These are phyloP conservation scores for Diddensiella santjacobensis DNA, from an alignment of 805 yeast species.

Conservation along the genomic window DNA sequence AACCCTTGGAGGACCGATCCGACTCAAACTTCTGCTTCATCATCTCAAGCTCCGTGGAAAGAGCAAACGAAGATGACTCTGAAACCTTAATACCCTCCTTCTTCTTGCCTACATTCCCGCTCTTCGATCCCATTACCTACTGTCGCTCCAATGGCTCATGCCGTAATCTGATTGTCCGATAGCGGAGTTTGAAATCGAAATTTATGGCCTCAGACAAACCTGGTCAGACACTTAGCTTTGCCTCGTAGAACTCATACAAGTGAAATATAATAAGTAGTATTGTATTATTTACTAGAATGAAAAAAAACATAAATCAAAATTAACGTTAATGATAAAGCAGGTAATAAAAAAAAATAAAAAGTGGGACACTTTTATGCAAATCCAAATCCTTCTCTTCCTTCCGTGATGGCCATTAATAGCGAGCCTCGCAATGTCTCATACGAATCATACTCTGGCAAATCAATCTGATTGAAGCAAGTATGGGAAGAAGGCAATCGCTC, in stretches of 20 bases:
- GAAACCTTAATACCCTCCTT: constrained; percentile 3
- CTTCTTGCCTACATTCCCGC: background rate
- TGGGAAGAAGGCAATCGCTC: constrained; percentile 93
- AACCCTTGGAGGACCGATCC: constrained; percentile 3
- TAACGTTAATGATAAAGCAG: background rate
- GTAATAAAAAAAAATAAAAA: too few relatives aligned
- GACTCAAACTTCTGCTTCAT: constrained; percentile 11
- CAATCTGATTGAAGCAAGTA: constrained; percentile 94
- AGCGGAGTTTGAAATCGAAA: too few relatives aligned
- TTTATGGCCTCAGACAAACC: too few relatives aligned
- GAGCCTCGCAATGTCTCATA: constrained; percentile 83
- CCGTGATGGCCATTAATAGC: constrained; percentile 78
- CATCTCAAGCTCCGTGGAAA: constrained; percentile 3
- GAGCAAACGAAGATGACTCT: constrained; percentile 10
- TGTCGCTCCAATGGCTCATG: too few relatives aligned
- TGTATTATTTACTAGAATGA: too few relatives aligned
- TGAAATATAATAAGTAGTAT: too few relatives aligned
- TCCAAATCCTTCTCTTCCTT: constrained; percentile 96
- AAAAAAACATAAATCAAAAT: too few relatives aligned
- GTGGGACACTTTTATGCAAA: constrained; percentile 46
- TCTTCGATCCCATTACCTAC: constrained; percentile 1
- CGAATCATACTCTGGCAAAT: constrained; percentile 86
- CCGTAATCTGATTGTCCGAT: too few relatives aligned
- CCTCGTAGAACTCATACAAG: too few relatives aligned
- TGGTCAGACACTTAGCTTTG: too few relatives aligned